These are phyloP conservation scores for Mucor ambiguus DNA, from an alignment of 371 early-diverging fungal genomes.

Conservation along the genomic window DNA sequence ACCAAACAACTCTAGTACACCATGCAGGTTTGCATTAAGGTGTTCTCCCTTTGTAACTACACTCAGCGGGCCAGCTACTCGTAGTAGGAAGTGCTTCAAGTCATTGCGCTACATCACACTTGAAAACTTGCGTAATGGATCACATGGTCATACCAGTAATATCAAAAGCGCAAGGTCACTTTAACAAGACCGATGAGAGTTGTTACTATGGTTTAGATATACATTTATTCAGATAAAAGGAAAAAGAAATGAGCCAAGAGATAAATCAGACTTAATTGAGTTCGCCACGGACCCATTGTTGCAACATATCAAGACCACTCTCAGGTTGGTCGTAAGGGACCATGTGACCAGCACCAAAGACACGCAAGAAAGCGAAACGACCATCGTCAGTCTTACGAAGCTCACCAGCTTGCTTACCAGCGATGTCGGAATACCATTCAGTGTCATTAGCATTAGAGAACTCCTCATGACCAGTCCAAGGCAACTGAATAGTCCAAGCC, in stretches of 20 bases:
- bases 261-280: conserved; percentile 14
- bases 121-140: too few species aligned
- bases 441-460: conserved; percentile 67
- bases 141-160: too few species aligned
- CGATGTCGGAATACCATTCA: conserved; percentile 53
- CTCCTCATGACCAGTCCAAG: conserved; percentile 78
- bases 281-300: conserved; percentile 58
- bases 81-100: too few species aligned
- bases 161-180: too few species aligned
- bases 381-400: conserved; percentile 63
- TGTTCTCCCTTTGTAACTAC: too few species aligned
- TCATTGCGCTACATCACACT: too few species aligned
- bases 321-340: conserved; percentile 67
- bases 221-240: neutral
- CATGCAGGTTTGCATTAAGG: too few species aligned
- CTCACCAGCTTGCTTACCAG: conserved; percentile 72
- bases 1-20: too few species aligned
- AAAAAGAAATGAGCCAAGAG: neutral
- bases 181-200: too few species aligned
- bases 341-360: conserved; percentile 95
- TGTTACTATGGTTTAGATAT: too few species aligned
- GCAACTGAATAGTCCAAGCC: conserved; percentile 83
- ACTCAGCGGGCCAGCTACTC: too few species aligned
- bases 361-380: conserved; percentile 82
- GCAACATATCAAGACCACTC: conserved; percentile 64